A percentile compares a stretch with the other conserved stretches of the same genome.
Conservation (phyloP, 1,284 basidiomycete genomes). For the Leccinum cinnamomeum region DNA sequence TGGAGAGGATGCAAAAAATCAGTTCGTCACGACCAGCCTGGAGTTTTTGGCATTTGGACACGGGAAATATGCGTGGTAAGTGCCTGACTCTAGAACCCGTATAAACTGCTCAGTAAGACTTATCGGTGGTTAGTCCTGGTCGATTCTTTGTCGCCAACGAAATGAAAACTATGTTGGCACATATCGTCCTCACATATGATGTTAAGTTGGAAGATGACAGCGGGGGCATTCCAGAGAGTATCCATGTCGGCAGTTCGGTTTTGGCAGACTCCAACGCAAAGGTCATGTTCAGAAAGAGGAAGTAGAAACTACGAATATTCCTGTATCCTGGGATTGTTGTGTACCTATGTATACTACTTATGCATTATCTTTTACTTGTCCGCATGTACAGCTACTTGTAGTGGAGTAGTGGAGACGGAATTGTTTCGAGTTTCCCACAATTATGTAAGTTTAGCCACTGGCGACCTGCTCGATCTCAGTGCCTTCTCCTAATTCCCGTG, state of each 20-base stretch:
- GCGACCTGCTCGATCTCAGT: not conserved
- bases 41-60: slow-evolving; percentile 25
- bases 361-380: not conserved
- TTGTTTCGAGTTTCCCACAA: not conserved
- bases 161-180: slow-evolving; percentile 31
- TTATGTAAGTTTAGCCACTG: not conserved
- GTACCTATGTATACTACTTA: not conserved
- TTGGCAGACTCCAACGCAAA: not conserved
- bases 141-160: slow-evolving; percentile 33
- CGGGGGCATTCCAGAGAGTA: slow-evolving; percentile 23
- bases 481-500: not conserved
- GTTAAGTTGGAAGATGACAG: slow-evolving; percentile 23
- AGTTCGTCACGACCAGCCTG: slow-evolving; percentile 14
- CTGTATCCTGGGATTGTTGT: not conserved
- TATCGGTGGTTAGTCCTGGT: slow-evolving; percentile 27
- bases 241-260: not conserved
- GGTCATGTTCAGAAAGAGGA: slow-evolving; percentile 12
- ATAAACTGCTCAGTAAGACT: not conserved
- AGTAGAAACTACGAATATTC: not conserved
- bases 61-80: slow-evolving; percentile 22
- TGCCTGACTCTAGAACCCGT: not conserved
- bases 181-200: slow-evolving; percentile 31
- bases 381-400: not conserved
- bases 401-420: not conserved
- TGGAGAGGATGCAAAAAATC: slow-evolving; percentile 19